Percentiles rank a stretch among this genome's conserved stretches.
These are phyloP conservation scores for Eucalyptus erythrocorys DNA, from an alignment of 345 rosid genomes.

Conservation along the genomic window DNA sequence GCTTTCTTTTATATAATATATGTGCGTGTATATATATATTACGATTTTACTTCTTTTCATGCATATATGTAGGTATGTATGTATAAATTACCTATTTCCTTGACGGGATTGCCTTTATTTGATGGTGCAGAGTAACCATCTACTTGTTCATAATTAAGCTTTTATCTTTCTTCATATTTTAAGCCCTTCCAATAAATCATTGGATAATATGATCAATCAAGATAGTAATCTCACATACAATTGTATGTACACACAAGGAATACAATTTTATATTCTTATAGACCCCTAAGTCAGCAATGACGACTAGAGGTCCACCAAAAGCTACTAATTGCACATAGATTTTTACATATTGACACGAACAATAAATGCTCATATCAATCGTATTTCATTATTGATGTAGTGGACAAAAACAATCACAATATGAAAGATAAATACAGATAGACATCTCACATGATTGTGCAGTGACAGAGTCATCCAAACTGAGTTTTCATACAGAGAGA, in stretches of 20 bases:
- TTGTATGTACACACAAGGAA: background rate
- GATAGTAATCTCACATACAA: rapidly evolving
- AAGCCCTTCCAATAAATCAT: rapidly evolving
- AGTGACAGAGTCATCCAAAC: background rate
- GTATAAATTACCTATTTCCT: too few species aligned
- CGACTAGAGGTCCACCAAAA: background rate
- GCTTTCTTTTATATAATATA: too few species aligned
- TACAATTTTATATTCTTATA: background rate
- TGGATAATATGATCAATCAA: background rate
- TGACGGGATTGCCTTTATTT: too few species aligned
- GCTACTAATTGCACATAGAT: background rate
- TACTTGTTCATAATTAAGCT: background rate
- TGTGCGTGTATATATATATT: too few species aligned
- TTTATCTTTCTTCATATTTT: background rate
- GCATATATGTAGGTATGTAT: too few species aligned
- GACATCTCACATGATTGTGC: background rate
- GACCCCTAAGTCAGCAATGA: background rate
- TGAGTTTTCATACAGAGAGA: background rate
- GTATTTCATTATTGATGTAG: background rate
- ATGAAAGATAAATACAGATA: too few species aligned
- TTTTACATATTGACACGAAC: background rate
- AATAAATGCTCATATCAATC: background rate
- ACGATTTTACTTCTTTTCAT: too few species aligned
- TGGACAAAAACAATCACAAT: background rate
- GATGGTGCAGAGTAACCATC: too few species aligned